A percentile compares a stretch with the other conserved stretches of the same genome.
These are phyloP conservation scores for Mariannaea sp. DNA, from an alignment of 2,329 filamentous ascomycete species.

Conservation along the genomic window DNA sequence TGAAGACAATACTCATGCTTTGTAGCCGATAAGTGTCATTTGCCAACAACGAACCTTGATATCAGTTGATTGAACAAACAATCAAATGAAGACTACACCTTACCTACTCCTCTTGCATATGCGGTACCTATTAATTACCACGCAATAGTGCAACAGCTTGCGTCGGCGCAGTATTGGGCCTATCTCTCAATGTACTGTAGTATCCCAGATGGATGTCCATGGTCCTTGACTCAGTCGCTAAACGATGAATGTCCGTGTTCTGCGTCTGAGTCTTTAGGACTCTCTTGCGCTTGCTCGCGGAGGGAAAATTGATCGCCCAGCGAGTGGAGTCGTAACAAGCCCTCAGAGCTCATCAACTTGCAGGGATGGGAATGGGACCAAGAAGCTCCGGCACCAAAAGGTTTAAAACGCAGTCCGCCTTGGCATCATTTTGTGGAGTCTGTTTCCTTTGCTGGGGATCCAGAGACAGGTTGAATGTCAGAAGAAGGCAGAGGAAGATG, in stretches of 20 bases:
- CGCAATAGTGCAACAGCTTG: too few species aligned
- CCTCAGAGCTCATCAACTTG: not conserved
- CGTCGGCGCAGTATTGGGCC: too few species aligned
- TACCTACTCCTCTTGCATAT: too few species aligned
- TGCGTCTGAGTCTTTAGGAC: not conserved
- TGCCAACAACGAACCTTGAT: too few species aligned
- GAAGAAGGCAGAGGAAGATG: not conserved
- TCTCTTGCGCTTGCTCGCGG: not conserved
- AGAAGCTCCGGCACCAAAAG: not conserved
- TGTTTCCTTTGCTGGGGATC: not conserved
- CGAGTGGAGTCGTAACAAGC: not conserved
- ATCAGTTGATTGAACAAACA: too few species aligned
- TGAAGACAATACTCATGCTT: too few species aligned
- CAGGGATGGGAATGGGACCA: not conserved
- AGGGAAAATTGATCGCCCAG: not conserved
- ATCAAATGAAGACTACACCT: too few species aligned
- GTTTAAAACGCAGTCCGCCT: not conserved
- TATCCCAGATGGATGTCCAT: too few species aligned
- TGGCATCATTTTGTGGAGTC: not conserved
- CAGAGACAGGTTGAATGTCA: not conserved
- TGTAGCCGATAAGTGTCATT: too few species aligned
- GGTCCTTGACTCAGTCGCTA: not conserved
- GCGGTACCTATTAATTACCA: too few species aligned
- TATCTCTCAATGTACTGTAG: too few species aligned
- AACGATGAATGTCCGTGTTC: not conserved